Evolutionary conservation across 1,284 basidiomycete genomes (phyloP), one percentile per base, ranked within the genome.

Genomic region (Mycena citricolor): DNA sequence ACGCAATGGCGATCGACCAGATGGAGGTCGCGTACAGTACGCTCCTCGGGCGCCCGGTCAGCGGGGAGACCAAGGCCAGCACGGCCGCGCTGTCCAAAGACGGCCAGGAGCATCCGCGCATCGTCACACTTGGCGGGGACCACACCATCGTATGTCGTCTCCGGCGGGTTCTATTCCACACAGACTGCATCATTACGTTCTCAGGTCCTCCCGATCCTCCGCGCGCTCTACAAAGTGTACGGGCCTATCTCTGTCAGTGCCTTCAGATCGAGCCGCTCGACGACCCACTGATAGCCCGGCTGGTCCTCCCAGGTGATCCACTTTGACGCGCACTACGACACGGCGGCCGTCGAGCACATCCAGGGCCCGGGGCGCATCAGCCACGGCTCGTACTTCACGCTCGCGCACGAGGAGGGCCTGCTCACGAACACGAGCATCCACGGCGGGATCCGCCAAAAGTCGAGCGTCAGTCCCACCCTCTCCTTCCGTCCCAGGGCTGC

Each of bases 51-150:
- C 66, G 81, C 29, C 67, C 70, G 4, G 64, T 76, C 7, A 61
- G 65, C 3, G 66, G 56, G 4, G 61, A 48, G 45, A 57, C 16
- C 55, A 60, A 49, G 55, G 54, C 28, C 39, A 43, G 47, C 34
- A 58, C 50, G 28, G 42, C 56, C 40, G 47, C 40, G 12, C 62
- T 81, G 7, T 69, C 79, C 0, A 67, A 70, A 43, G 79, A 83
- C 48, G 71, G 70, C 8, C 69, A 66, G 34, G 70, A 71, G 41
- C 79, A 81, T 56, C 81, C 81, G 8, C 68, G 77, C 25, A 71
- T 84, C 16, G 55, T 85, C 40, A 75, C 73, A 61, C 70, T 85
- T 13, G 81, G 82, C 3, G 83, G 83, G 1, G 83, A 83, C 52
- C 81, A 83, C 56, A 79, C 81, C 1, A 79, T 83, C 40, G 79